Base-by-base conservation (phyloP, 129 eudicot species). In the Ambrosia trifida region DNA sequence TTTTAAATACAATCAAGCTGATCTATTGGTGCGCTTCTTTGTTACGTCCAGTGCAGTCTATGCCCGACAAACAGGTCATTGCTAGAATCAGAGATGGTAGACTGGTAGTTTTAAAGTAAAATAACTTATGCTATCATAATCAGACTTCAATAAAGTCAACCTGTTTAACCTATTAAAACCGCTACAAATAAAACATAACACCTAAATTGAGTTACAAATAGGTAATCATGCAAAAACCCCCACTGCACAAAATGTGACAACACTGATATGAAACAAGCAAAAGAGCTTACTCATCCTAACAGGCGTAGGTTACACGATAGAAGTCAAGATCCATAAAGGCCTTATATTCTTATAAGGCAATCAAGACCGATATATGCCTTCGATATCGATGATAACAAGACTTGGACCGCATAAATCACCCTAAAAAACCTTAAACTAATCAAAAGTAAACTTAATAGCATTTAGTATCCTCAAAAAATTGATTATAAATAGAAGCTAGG, bases 1-100 rank as follows among this genome's bases (percentile, higher is more conserved):
- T 83, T 86, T 35, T 88, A 86, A 64, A 86, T 86, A 86, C 88
- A 10, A 86, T 86, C 46, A 88, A 88, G 91, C 24, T 86, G 91
- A 88, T 81, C 91, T 38, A 88, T 86, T 46, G 88, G 91, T 57
- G 91, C 91, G 5, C 83, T 86, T 8, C 84, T 86, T 41, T 86
- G 91, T 11, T 86, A 83, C 44, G 91, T 88, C n/a, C 91, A 86
- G 70, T 24, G 28, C 1, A n/a, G n/a, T 62, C 88, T 31, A 76
- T 75, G 0, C 86, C 88, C 0, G 64, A 78, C 12, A 86, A 80
- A 60, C 75, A 88, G 31, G 88, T 83, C 31, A 81, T 86, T 45
- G 80, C 82, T 58, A 71, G 78, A 66, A 85, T 82, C 11, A 84
- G 84, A 46, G 87, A 79, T 60, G 89, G n/a, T n/a, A n/a, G n/a